A percentile compares a stretch with the other conserved stretches of the same genome.
Evolutionary conservation across 2,329 filamentous ascomycete species (phyloP).

Genomic region (Periconia sp.): DNA sequence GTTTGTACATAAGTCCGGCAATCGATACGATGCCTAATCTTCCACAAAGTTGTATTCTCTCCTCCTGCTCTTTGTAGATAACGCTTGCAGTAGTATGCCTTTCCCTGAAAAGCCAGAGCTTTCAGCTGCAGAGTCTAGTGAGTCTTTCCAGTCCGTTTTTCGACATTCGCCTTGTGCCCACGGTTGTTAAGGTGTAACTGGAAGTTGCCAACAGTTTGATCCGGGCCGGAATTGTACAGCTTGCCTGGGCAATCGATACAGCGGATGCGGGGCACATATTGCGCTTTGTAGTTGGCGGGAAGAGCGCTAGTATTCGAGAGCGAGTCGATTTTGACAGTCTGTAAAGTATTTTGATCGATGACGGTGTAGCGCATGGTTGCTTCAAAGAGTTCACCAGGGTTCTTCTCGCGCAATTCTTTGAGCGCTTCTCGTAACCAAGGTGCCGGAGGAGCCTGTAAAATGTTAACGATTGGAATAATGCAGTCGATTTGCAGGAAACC

Average conservation of each 20-base stretch:
- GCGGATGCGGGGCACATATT: constrained; percentile 86
- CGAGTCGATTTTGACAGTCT: constrained; percentile 57
- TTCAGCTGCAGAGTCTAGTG: constrained; percentile 6
- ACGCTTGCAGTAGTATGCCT: no score
- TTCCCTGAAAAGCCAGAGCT: no score
- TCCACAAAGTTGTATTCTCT: no score
- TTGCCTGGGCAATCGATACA: constrained; percentile 94
- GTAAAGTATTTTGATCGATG: constrained; percentile 63
- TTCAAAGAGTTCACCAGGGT: constrained; percentile 85
- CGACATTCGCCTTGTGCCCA: constrained; percentile 60
- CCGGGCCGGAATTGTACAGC: constrained; percentile 88
- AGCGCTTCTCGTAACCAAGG: constrained; percentile 81
- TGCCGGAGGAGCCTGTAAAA: constrained; percentile 78
- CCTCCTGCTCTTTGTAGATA: no score
- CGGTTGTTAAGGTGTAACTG: constrained; percentile 90
- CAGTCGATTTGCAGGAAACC: constrained; percentile 28
- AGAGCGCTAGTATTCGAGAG: constrained; percentile 55
- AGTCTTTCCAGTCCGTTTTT: constrained; percentile 33
- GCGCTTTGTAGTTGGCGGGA: constrained; percentile 72
- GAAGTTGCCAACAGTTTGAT: constrained; percentile 85
- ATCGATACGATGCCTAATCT: no score
- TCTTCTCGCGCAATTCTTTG: constrained; percentile 69
- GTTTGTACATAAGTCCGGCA: no score
- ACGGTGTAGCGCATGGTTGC: constrained; percentile 89
- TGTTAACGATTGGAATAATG: not conserved